A percentile compares a stretch with the other conserved stretches of the same genome.
These are phyloP conservation scores for Pichia membranifaciens DNA, from an alignment of 805 yeast genomes.

Conservation along the genomic window DNA sequence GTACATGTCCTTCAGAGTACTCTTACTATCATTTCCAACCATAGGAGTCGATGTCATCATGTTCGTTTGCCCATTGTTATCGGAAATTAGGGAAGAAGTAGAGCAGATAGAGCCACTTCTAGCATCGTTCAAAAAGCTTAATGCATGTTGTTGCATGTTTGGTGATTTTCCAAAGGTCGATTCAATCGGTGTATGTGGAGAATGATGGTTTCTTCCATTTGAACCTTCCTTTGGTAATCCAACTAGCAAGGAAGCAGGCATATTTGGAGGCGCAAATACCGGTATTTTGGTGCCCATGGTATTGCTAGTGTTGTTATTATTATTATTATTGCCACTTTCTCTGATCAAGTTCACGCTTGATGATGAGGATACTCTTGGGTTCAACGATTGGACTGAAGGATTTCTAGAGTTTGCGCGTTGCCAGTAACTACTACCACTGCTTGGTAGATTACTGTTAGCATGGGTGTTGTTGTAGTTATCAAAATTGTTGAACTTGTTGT, in stretches of 20 bases:
- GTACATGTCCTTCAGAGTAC: constrained; percentile 2
- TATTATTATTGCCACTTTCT: neutral
- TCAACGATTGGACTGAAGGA: constrained; percentile 11
- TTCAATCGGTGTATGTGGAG: constrained; percentile 19
- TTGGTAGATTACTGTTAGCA: constrained; percentile 9
- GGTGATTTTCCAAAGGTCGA: neutral
- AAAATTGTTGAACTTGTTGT: too few relatives aligned
- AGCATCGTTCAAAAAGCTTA: neutral
- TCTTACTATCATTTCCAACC: constrained; percentile 1
- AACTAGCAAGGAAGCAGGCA: constrained; percentile 8
- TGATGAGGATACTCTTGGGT: neutral
- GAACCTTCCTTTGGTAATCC: too few relatives aligned
- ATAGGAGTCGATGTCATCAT: neutral
- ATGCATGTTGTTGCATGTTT: neutral
- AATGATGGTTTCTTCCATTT: constrained; percentile 2
- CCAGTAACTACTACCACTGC: constrained; percentile 17
- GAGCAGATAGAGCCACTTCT: neutral
- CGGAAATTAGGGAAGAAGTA: neutral
- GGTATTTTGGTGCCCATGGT: constrained; percentile 10
- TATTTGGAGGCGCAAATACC: constrained; percentile 15
- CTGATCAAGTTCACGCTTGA: neutral
- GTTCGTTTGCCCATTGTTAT: neutral
- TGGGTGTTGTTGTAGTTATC: constrained; percentile 15
- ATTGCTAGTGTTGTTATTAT: neutral
- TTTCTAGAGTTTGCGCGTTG: constrained; percentile 19